phyloP scores from a whole-genome alignment of 371 early-diverging fungal genomes.

The Fennellomyces sp. region DNA sequence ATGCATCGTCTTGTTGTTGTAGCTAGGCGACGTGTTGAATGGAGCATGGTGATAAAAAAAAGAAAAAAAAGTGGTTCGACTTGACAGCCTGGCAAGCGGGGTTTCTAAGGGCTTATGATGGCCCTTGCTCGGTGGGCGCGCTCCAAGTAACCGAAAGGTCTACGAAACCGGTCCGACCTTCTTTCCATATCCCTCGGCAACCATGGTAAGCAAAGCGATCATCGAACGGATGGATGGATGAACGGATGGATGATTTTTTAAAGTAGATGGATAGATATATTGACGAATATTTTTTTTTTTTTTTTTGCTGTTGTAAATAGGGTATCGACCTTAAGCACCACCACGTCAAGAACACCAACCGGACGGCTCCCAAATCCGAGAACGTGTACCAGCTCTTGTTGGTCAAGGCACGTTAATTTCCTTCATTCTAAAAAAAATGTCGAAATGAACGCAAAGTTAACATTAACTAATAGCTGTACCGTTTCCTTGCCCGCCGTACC shows the following conservation, averaged over 20 bases:
- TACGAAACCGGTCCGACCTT: neutral
- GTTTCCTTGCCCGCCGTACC: conserved; percentile 98
- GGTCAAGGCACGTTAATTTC: conserved; percentile 77
- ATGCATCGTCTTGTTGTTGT: neutral
- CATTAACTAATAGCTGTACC: conserved; percentile 77
- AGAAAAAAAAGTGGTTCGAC: neutral
- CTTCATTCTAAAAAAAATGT: neutral
- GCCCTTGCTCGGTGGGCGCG: too few relatives aligned
- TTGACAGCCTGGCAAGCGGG: too few relatives aligned
- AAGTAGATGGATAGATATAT: neutral
- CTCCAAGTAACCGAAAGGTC: too few relatives aligned
- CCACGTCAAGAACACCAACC: conserved; percentile 90
- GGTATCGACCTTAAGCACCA: conserved; percentile 96
- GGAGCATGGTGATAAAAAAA: neutral
- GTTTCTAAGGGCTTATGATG: too few relatives aligned
- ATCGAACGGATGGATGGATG: neutral
- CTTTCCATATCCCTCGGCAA: conserved; percentile 6
- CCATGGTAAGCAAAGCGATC: neutral
- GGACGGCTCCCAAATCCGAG: conserved; percentile 85
- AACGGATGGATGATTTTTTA: neutral
- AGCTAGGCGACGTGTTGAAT: neutral
- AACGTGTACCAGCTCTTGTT: conserved; percentile 91
- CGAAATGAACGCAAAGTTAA: neutral
- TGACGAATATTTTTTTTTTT: neutral
- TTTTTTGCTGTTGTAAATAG: conserved; percentile 40